Base-by-base conservation (phyloP, 2,329 filamentous ascomycete genomes). In the Hirsutella rhossiliensis region DNA sequence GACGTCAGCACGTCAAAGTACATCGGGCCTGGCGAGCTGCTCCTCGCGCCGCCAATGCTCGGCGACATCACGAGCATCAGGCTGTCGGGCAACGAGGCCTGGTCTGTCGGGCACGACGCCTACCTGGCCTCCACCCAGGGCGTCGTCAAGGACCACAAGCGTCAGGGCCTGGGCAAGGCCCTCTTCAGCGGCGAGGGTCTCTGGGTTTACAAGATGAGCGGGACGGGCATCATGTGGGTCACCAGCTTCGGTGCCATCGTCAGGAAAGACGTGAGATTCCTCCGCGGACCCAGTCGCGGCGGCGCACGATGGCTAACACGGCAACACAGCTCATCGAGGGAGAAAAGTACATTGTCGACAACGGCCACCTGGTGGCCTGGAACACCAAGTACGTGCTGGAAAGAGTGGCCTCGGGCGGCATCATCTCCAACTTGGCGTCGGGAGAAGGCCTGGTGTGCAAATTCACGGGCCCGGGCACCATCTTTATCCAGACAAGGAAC, bases 161-260 rank as follows among this genome's bases (percentile, higher is more conserved):
- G 80, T 31, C 92, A 97, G 61, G 78, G 85, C 1, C 65, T 98
- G 19, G 77, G 82, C 46, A 97, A 97, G 62, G 88, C 86, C 18
- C 85, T 97, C 63, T 97, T 98, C 62, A 88, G 82, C 18, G 92
- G 92, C 1, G 92, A 97, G 62, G 92, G 92, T 0, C 59, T 96
- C 23, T 97, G 89, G 62, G 80, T 96, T 11, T 94, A 94, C 63
- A 89, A 86, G 61, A 83, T 97, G 11, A 77, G 71, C 13, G 90
- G 90, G 0, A 75, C 71, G 7, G 92, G 92, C 0, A 68, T 97
- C 31, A 58, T 95, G 36, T 98, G 90, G 87, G 73, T 96, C 40
- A 85, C 87, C 9, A 94, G 87, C 56, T 92, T 97, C 55, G 92
- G 92, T 7, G 92, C 92, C 5, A 95, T 98, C 48, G 87, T 97